Evolutionary conservation across 371 early-diverging fungal species (phyloP).

Genomic region (Entomophthora muscae): DNA sequence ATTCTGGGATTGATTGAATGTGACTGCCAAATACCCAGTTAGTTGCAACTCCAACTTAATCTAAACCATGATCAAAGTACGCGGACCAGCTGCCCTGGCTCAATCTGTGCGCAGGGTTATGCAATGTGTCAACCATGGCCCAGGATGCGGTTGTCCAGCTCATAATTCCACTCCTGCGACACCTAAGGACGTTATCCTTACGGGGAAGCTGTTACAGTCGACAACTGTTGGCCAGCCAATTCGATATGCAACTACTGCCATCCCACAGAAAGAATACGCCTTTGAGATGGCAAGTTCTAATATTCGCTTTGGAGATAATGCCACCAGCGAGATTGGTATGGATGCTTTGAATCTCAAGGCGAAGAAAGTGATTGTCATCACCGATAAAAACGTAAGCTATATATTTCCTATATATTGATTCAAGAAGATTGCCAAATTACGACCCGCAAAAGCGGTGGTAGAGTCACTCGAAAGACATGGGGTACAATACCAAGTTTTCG

Average conservation of each 20-base stretch:
- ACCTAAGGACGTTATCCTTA: not conserved
- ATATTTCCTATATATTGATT: not conserved
- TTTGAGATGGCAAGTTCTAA: slow-evolving; percentile 82
- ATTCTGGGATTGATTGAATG: too few relatives aligned
- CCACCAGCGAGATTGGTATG: slow-evolving; percentile 53
- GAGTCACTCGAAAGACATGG: slow-evolving; percentile 53
- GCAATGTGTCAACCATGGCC: not conserved
- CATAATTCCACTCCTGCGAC: not conserved
- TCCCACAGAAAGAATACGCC: slow-evolving; percentile 36
- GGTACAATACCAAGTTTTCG: slow-evolving; percentile 57
- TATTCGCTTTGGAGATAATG: slow-evolving; percentile 37
- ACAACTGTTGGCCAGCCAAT: not conserved
- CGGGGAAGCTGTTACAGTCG: not conserved
- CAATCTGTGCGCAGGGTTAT: not conserved
- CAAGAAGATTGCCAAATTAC: slow-evolving; percentile 34
- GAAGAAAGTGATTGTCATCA: slow-evolving; percentile 68
- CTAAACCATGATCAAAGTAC: not conserved
- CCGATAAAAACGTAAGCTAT: slow-evolving; percentile 55
- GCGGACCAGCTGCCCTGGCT: not conserved
- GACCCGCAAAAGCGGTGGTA: slow-evolving; percentile 53
- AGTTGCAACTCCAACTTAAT: too few relatives aligned
- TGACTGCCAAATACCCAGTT: too few relatives aligned
- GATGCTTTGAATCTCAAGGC: slow-evolving; percentile 62
- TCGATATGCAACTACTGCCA: not conserved
- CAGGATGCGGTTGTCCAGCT: not conserved